Percentiles rank a stretch among this genome's conserved stretches.
Evolutionary conservation across 495 filamentous ascomycete genomes (phyloP).

Genomic region (Aspergillus bridgeri): DNA sequence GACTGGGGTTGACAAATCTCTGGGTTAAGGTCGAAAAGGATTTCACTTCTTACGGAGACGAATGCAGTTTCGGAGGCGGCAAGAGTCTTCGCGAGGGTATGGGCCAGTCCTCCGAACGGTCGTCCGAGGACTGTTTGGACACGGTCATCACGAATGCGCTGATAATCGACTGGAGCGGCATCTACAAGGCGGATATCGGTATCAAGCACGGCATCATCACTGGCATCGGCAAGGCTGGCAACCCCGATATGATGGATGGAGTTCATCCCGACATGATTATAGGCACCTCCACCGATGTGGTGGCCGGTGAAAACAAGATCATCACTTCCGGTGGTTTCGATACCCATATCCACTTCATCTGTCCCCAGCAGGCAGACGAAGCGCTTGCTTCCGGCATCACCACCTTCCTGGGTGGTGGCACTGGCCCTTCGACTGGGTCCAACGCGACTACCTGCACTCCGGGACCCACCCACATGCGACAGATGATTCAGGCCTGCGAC

Average conservation of each 20-base stretch:
- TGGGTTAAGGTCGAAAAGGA: conserved; percentile 95
- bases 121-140: conserved; percentile 70
- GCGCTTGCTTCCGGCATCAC: conserved; percentile 86
- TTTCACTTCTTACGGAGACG: conserved; percentile 80
- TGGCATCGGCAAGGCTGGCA: conserved; percentile 93
- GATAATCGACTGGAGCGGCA: conserved; percentile 87
- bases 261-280: conserved; percentile 77
- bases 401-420: conserved; percentile 88
- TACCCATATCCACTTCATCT: conserved; percentile 95
- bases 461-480: conserved; percentile 73
- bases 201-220: conserved; percentile 85
- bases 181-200: conserved; percentile 97
- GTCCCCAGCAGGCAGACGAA: conserved; percentile 89
- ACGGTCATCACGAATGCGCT: conserved; percentile 90
- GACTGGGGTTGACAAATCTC: conserved; percentile 80
- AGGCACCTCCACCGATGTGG: conserved; percentile 90
- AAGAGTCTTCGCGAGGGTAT: conserved; percentile 95
- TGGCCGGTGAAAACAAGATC: conserved; percentile 91
- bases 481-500: conserved; percentile 93
- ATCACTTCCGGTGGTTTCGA: conserved; percentile 91
- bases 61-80: conserved; percentile 93
- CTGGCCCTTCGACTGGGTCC: conserved; percentile 92
- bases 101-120: conserved; percentile 82
- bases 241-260: conserved; percentile 93
- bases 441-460: conserved; percentile 96